phyloP scores from a whole-genome alignment of 257 asterid genomes.

The Ligustrum vulgare region DNA sequence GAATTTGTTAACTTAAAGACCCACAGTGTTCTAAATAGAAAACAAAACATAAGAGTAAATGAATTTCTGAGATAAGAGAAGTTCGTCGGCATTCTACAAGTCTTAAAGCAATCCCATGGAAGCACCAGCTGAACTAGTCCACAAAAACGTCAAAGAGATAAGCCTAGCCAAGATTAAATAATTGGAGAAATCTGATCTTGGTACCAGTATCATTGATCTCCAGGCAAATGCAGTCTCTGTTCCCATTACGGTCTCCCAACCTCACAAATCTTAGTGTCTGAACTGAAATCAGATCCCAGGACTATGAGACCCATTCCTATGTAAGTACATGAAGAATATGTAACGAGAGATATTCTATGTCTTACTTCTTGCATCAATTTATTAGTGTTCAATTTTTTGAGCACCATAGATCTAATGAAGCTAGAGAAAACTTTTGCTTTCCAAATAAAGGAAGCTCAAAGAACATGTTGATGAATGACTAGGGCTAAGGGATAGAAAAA shows the following conservation, averaged over 20 bases:
- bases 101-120: neutral
- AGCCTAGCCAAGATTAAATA: neutral
- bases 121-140: neutral
- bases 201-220: neutral
- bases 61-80: neutral
- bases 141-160: neutral
- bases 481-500: neutral
- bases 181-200: neutral
- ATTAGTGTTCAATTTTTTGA: neutral
- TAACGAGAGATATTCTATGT: neutral
- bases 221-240: neutral
- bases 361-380: neutral
- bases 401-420: neutral
- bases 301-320: neutral
- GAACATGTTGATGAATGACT: neutral
- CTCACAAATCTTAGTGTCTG: neutral
- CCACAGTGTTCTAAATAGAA: neutral
- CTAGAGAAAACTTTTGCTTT: neutral
- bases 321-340: neutral
- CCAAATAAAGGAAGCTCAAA: neutral
- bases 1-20: too few species aligned
- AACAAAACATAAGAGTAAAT: neutral
- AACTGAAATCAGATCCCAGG: neutral
- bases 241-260: neutral
- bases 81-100: neutral